A percentile compares a stretch with the other conserved stretches of the same genome.
phyloP scores from a whole-genome alignment of 75 land plant species.

The Picea glauca region DNA sequence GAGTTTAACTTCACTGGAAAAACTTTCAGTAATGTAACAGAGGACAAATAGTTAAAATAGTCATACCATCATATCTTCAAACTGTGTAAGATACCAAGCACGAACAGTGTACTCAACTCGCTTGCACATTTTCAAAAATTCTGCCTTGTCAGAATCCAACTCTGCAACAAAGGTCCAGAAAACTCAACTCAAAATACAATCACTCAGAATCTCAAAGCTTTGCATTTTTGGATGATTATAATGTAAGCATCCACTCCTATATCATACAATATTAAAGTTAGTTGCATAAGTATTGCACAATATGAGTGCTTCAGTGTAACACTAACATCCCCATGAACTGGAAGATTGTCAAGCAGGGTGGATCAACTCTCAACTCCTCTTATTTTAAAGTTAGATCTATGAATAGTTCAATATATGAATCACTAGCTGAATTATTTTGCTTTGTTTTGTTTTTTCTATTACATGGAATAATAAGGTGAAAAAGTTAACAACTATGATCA shows the following conservation, averaged over 20 bases:
- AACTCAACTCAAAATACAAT: not conserved
- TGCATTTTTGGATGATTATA: not conserved
- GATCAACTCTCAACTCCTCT: not conserved
- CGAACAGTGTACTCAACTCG: conserved; percentile 89
- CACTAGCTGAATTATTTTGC: not conserved
- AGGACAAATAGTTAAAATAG: not conserved
- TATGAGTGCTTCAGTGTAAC: not conserved
- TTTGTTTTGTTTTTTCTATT: too few species aligned
- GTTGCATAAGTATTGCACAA: not conserved
- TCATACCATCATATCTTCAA: conserved; percentile 88
- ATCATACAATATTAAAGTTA: not conserved
- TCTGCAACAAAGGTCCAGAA: conserved; percentile 35
- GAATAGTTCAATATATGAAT: not conserved
- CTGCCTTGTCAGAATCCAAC: conserved; percentile 50
- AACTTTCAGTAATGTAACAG: not conserved
- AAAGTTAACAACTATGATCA: too few species aligned
- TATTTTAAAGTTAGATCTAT: not conserved
- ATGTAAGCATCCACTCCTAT: not conserved
- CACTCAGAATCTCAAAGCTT: not conserved
- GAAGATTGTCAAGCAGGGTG: too few species aligned
- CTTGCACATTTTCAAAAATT: conserved; percentile 79
- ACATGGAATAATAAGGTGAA: too few species aligned
- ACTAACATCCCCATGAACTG: not conserved
- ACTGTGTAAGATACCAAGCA: conserved; percentile 87
- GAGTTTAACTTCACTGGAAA: not conserved